These are phyloP conservation scores for Otatea glauca DNA, from an alignment of 176 grass and related monocot species.

Conservation along the genomic window DNA sequence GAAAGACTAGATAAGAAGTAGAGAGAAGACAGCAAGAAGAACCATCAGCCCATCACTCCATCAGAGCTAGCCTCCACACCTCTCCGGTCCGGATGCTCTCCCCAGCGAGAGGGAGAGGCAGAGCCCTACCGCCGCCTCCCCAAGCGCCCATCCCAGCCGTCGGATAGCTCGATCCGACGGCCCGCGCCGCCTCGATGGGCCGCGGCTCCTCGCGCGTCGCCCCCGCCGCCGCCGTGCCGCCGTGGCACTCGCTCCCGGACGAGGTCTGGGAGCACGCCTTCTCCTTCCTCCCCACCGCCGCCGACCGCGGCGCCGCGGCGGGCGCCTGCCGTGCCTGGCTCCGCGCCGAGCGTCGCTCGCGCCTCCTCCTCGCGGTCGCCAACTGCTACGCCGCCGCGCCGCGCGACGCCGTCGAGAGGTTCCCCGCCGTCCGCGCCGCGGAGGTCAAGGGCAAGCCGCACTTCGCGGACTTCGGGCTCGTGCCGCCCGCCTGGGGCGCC, in stretches of 20 bases:
- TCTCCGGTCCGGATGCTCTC: conserved; percentile 42
- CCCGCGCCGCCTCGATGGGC: conserved; percentile 47
- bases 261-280: conserved; percentile 75
- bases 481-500: conserved; percentile 63
- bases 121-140: conserved; percentile 39
- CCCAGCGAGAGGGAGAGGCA: background rate
- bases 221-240: conserved; percentile 33
- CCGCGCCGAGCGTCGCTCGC: conserved; percentile 59
- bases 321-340: conserved; percentile 51
- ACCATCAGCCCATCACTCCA: background rate
- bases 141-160: conserved; percentile 18
- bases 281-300: conserved; percentile 62
- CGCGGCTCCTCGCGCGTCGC: conserved; percentile 45
- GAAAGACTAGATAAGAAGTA: background rate
- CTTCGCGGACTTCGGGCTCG: conserved; percentile 69
- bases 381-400: conserved; percentile 79
- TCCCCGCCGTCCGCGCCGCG: conserved; percentile 57
- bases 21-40: background rate
- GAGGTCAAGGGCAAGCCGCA: conserved; percentile 80
- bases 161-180: conserved; percentile 47
- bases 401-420: conserved; percentile 45
- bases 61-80: background rate
- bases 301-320: conserved; percentile 61
- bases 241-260: conserved; percentile 62
- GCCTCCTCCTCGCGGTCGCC: conserved; percentile 56